Percentiles rank a stretch among this genome's conserved stretches.
Conservation (phyloP, 1,284 basidiomycete species). For the Microbotryum violaceum region DNA sequence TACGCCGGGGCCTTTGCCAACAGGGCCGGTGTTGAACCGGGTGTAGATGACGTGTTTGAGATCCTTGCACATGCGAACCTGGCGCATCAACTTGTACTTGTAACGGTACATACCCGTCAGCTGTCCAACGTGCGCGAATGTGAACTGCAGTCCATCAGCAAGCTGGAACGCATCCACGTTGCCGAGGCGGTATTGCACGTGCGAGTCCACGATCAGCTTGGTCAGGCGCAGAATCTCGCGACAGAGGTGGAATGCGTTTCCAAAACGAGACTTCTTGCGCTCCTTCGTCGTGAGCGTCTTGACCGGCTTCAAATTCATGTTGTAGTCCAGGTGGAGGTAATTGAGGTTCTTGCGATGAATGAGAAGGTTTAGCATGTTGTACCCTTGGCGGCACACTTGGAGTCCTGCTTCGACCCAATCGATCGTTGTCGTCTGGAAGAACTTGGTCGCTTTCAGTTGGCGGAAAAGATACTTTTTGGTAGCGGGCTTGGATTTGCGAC, state of each 20-base stretch:
- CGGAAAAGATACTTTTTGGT: constrained; percentile 95
- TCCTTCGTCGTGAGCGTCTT: constrained; percentile 99
- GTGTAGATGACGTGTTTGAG: constrained; percentile 91
- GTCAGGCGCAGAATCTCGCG: constrained; percentile 95
- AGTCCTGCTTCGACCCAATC: constrained; percentile 99
- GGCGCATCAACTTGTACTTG: constrained; percentile 99
- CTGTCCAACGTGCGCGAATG: constrained; percentile 94
- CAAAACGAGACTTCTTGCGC: constrained; percentile 98
- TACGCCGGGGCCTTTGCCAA: constrained; percentile 97
- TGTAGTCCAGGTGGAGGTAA: constrained; percentile 48
- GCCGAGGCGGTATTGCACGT: constrained; percentile 96
- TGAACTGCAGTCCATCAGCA: constrained; percentile 96
- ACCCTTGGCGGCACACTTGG: constrained; percentile 96
- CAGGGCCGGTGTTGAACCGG: constrained; percentile 98
- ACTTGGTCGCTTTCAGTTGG: constrained; percentile 94
- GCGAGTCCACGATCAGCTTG: constrained; percentile 96
- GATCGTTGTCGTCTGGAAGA: constrained; percentile 95
- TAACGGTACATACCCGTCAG: constrained; percentile 97
- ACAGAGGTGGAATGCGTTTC: constrained; percentile 96
- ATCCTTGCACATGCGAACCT: constrained; percentile 99
- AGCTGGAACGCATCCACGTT: constrained; percentile 99
- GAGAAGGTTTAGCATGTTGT: constrained; percentile 98
- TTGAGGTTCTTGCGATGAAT: constrained; percentile 99
- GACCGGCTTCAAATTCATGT: constrained; percentile 56
- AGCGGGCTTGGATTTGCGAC: constrained; percentile 86